Evolutionary conservation across 331 rosid genomes (phyloP), one percentile per base, ranked within the genome.

Genomic region (Rhamnella rubrinervis): DNA sequence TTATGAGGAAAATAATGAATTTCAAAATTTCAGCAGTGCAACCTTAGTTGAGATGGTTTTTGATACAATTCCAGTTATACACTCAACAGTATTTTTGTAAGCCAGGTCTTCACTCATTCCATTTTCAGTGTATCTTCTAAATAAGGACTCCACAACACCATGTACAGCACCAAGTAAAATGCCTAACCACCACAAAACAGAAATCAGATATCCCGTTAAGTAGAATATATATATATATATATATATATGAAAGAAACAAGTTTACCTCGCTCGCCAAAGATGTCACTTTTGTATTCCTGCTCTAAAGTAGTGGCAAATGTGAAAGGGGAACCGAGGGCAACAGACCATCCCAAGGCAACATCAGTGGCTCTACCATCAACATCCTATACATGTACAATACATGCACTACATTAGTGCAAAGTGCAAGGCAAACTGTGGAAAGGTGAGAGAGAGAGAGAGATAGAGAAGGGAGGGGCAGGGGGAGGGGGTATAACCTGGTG

Each of bases 281-380:
- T 93, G 83, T 93, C 98, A 76, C 98, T 93, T 82, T 25, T 90
- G 77, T 93, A 93, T 77, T 90, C 98, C 76, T 88, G 90, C 89
- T 93, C 98, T 28, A 93, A 81, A 14, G 98, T 88, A 64, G 98
- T 93, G 72, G 83, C 96, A 61, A 93, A 93, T 62, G 98, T 86
- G 87, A 93, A 93, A 11, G 98, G 98, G 78, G 98, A 93, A 55
- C 97, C 98, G 65, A 93, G 96, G 77, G 98, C 97, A 80, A 88
- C 86, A 2, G 96, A 93, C 98, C 98, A 90, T 57, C 88, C 98
- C 65, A 93, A 57, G 59, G 98, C 98, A 70, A 90, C 89, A 84
- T 90, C 81, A 46, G 96, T 85, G 39, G 97, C 98, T 77, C 90
- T 83, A 13, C 97, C 96, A 84, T 93, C 93, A 71, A 90, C 86